Conservation (phyloP, 2,329 filamentous ascomycete genomes). For the Grosmannia penicillata region DNA sequence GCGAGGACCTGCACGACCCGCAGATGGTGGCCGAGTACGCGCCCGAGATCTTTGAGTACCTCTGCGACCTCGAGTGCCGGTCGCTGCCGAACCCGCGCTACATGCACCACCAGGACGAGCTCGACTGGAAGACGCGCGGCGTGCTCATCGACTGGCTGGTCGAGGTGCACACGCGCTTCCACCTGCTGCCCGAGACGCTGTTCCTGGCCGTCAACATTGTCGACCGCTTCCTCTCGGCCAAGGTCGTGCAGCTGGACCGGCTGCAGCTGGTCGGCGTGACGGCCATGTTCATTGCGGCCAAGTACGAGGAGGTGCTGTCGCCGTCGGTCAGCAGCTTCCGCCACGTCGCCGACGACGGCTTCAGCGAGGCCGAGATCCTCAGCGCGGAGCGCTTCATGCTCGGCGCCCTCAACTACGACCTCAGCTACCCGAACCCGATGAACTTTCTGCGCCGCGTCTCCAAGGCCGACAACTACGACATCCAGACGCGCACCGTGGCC, state of each 20-base stretch:
- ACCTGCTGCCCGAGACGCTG: slow-evolving; percentile 85
- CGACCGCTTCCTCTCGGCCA: slow-evolving; percentile 89
- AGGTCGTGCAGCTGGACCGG: slow-evolving; percentile 90
- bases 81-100: slow-evolving; percentile 78
- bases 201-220: slow-evolving; percentile 98
- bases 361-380: slow-evolving; percentile 86
- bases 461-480: slow-evolving; percentile 98
- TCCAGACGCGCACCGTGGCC: slow-evolving; percentile 88
- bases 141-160: slow-evolving; percentile 97
- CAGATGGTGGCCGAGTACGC: slow-evolving; percentile 98
- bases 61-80: slow-evolving; percentile 70
- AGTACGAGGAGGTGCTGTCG: slow-evolving; percentile 96
- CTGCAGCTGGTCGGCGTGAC: slow-evolving; percentile 94
- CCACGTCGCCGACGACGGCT: slow-evolving; percentile 92
- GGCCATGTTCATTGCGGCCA: slow-evolving; percentile 98
- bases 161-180: slow-evolving; percentile 94
- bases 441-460: slow-evolving; percentile 98
- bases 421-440: slow-evolving; percentile 99
- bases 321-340: slow-evolving; percentile 96
- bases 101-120: slow-evolving; percentile 85
- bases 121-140: slow-evolving; percentile 97
- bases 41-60: slow-evolving; percentile 92
- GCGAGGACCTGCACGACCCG: slow-evolving; percentile 81
- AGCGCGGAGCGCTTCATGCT: slow-evolving; percentile 95
- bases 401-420: slow-evolving; percentile 81